These are phyloP conservation scores for Phaeosphaeriaceae sp. DNA, from an alignment of 2,329 filamentous ascomycete species.

Conservation along the genomic window DNA sequence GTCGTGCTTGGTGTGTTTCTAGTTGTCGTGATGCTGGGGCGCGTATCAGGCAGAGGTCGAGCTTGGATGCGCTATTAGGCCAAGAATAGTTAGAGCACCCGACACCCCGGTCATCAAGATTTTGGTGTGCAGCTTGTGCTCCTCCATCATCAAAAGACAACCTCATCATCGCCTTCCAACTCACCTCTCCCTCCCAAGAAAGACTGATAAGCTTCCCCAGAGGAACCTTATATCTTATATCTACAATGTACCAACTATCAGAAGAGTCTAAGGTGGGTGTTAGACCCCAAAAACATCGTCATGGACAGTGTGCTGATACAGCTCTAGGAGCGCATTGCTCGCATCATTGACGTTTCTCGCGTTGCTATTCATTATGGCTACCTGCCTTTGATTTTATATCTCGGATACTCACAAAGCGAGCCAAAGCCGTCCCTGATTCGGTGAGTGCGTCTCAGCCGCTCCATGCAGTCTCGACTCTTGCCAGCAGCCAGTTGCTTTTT, in stretches of 20 bases:
- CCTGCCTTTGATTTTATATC: conserved; percentile 93
- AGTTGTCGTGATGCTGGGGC: conserved; percentile 5
- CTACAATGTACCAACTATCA: conserved; percentile 70
- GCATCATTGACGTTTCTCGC: conserved; percentile 92
- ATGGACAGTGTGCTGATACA: conserved; percentile 34
- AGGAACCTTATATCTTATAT: neutral
- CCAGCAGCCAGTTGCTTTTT: neutral
- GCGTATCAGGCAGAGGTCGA: conserved; percentile 12
- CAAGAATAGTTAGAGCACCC: conserved; percentile 12
- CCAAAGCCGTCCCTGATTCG: conserved; percentile 82
- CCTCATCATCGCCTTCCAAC: conserved; percentile 14
- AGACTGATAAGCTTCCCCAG: neutral
- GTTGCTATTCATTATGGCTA: conserved; percentile 98
- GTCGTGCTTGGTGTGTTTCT: conserved; percentile 1
- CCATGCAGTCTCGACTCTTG: neutral
- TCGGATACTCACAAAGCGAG: conserved; percentile 94
- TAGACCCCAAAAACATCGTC: too few species aligned
- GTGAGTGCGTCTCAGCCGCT: conserved; percentile 48
- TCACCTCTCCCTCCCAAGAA: conserved; percentile 1
- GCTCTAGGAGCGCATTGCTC: conserved; percentile 89
- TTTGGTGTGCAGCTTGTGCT: conserved; percentile 28
- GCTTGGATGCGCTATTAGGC: conserved; percentile 20
- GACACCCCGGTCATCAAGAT: conserved; percentile 19
- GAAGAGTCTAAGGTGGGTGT: conserved; percentile 89
- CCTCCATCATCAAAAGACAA: conserved; percentile 12